These are phyloP conservation scores for Boletus vermiculosoides DNA, from an alignment of 768 basidiomycete genomes.

Conservation along the genomic window DNA sequence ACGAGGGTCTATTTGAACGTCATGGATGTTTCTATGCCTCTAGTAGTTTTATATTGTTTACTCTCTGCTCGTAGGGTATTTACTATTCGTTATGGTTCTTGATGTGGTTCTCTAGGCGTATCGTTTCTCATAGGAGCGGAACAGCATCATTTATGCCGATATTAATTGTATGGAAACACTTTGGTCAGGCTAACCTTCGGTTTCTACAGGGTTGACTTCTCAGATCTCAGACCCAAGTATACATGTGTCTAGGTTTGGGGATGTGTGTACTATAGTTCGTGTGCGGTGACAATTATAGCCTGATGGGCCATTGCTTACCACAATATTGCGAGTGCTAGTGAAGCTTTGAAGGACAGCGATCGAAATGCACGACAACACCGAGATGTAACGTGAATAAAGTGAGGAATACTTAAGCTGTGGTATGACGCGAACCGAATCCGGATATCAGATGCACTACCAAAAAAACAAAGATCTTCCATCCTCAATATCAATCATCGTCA, in stretches of 20 bases:
- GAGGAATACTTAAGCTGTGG: slow-evolving; percentile 26
- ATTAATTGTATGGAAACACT: neutral
- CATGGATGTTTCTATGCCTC: neutral
- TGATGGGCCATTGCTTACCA: neutral
- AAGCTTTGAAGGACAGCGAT: neutral
- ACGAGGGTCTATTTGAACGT: neutral
- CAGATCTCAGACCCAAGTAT: neutral
- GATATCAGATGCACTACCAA: neutral
- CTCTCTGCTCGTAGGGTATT: neutral
- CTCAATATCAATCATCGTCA: slow-evolving; percentile 14
- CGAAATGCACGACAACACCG: neutral
- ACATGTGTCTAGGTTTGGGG: too few species aligned
- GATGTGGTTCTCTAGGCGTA: slow-evolving; percentile 2
- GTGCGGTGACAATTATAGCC: neutral
- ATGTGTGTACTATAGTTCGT: neutral
- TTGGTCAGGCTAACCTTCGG: neutral
- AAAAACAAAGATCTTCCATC: neutral
- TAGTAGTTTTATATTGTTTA: neutral
- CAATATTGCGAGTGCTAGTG: neutral
- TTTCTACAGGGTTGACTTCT: neutral
- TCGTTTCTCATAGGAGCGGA: neutral
- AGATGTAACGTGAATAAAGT: slow-evolving; percentile 20
- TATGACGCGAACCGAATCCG: slow-evolving; percentile 8
- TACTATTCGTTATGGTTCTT: neutral
- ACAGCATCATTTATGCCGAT: neutral